Conservation (phyloP, 2,329 filamentous ascomycete genomes). For the Neoarthrinium moseri region DNA sequence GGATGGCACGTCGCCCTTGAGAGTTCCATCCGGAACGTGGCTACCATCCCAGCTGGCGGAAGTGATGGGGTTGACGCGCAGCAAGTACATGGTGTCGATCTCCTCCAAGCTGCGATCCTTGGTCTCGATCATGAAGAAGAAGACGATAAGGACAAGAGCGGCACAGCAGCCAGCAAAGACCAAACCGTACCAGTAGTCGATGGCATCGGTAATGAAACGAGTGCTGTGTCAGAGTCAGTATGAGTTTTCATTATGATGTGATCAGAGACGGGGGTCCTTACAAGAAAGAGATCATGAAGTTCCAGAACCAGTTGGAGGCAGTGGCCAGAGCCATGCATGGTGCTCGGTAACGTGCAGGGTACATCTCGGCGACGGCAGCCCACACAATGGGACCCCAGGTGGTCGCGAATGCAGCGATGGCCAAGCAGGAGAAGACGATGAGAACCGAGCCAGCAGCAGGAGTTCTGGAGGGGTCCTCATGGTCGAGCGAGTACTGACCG, state of each 20-base stretch:
- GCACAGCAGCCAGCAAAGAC: slow-evolving; percentile 70
- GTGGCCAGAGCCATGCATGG: slow-evolving; percentile 56
- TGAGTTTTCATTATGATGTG: not conserved
- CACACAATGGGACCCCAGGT: slow-evolving; percentile 71
- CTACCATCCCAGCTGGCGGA: slow-evolving; percentile 36
- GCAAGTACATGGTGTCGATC: slow-evolving; percentile 73
- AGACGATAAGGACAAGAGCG: slow-evolving; percentile 63
- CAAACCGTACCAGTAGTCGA: slow-evolving; percentile 69
- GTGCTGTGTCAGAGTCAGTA: slow-evolving; percentile 37
- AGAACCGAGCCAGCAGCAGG: slow-evolving; percentile 56
- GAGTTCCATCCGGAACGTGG: slow-evolving; percentile 22
- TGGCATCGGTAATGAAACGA: slow-evolving; percentile 69
- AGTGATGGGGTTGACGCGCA: slow-evolving; percentile 47
- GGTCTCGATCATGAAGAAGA: slow-evolving; percentile 74
- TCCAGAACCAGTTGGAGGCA: slow-evolving; percentile 63
- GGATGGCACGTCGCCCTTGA: slow-evolving; percentile 4
- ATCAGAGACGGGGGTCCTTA: slow-evolving; percentile 21
- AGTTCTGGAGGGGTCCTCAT: slow-evolving; percentile 38
- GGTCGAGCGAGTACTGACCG: slow-evolving; percentile 43
- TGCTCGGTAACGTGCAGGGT: slow-evolving; percentile 56
- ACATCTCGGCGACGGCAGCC: slow-evolving; percentile 64
- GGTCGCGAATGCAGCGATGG: slow-evolving; percentile 65
- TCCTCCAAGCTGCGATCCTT: slow-evolving; percentile 72
- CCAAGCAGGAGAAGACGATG: slow-evolving; percentile 68
- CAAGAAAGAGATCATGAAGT: slow-evolving; percentile 57